Conservation (phyloP, 2,329 filamentous ascomycete genomes). For the Claviceps lovelessii region DNA sequence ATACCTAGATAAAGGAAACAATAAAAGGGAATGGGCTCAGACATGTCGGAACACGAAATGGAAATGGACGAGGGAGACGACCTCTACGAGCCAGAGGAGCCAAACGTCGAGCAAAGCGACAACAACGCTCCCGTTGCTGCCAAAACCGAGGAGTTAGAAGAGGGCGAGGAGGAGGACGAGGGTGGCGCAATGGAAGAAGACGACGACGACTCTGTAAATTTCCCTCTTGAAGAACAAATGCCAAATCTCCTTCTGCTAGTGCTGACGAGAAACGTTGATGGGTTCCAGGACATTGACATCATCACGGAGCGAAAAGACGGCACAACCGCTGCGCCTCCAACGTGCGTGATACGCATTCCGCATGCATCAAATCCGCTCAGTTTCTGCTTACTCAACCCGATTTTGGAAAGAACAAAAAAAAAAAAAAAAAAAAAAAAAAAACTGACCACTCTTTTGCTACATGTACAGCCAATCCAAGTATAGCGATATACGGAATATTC, state of each 20-base stretch:
- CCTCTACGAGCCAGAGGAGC: conserved; percentile 49
- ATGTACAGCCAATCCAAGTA: conserved; percentile 41
- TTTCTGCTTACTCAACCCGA: too few species aligned
- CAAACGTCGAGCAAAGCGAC: conserved; percentile 21
- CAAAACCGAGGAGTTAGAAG: conserved; percentile 42
- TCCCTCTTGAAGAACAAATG: too few species aligned
- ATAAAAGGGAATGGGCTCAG: conserved; percentile 1
- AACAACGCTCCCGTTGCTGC: conserved; percentile 15
- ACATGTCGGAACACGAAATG: conserved; percentile 28
- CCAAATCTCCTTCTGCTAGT: too few species aligned
- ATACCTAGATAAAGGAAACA: too few species aligned
- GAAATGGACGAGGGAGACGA: conserved; percentile 56
- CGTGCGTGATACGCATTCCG: conserved; percentile 25
- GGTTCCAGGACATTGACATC: conserved; percentile 47
- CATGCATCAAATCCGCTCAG: too few species aligned
- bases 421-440: too few species aligned
- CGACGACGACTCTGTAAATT: conserved; percentile 29
- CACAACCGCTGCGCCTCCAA: conserved; percentile 42
- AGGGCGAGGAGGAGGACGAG: conserved; percentile 51
- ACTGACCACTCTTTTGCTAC: neutral
- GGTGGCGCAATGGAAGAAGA: conserved; percentile 47
- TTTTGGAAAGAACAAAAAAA: neutral
- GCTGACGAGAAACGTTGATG: neutral
- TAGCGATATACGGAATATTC: conserved; percentile 51
- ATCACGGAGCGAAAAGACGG: conserved; percentile 54